Base-by-base conservation (phyloP, 192 early-diverging fungal species). In the Pecoramyces ruminantium region DNA sequence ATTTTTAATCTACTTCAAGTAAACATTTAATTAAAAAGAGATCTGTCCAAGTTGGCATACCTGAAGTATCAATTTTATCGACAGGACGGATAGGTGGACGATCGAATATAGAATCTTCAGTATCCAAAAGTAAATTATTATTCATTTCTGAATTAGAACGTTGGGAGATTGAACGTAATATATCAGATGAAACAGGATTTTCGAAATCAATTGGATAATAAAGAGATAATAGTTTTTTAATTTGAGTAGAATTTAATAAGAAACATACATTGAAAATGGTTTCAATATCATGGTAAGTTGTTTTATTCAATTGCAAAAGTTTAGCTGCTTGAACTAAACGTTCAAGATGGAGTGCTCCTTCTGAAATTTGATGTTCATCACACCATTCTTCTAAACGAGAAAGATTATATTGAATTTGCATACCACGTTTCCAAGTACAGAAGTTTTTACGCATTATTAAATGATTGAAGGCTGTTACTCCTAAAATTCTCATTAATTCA, bases 401-500 rank as follows among this genome's bases (percentile, higher is more conserved):
- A 77, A 98, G 92, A 81, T 99, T 99, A 88, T 97, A 99, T 88
- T 98, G 97, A 83, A 99, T 97, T 90, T 99, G 98, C 90, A 97
- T 96, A 84, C 96, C 96, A 83, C 98, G 93, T 86, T 99, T 98
- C 96, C 97, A 98, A 29, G 98, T 97, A 88, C 95, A 97, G 82
- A 98, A 99, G 89, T 97, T 98, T 80, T 96, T 94, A 77, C 98
- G 90, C 93, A 97, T 98, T 81, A 99, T 90, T 81, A 99, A 86
- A 86, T 98, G 95, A 88, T 99, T 99, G 84, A 98, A 98, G 2
- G 96, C 93, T 2, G 92, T 92, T 2, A 96, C 94, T 78, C 98
- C 97, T 83, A 98, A 93, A n/a, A 97, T 92, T 81, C 96, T 93
- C 78, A 99, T 87, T 40, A 99, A 84, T 89, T 99, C 98, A 0